phyloP scores from a whole-genome alignment of 345 rosid species.

The Populus deltoides region DNA sequence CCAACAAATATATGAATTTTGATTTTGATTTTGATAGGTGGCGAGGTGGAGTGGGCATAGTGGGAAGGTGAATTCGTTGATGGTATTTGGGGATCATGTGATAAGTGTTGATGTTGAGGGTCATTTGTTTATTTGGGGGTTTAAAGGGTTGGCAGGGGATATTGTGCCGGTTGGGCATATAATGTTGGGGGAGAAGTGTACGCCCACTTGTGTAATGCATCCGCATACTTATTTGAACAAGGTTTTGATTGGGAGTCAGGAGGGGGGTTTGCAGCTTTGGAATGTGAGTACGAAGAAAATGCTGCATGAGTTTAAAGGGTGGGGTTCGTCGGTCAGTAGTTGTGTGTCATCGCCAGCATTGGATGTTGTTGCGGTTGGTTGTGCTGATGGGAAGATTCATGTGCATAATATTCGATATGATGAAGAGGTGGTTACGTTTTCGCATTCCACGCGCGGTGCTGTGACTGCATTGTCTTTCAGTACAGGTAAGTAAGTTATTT shows the following conservation, averaged over 20 bases:
- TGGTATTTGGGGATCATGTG: constrained; percentile 81
- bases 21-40: constrained; percentile 41
- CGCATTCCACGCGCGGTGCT: too few relatives aligned
- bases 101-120: constrained; percentile 76
- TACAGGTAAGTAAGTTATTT: too few relatives aligned
- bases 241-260: constrained; percentile 77
- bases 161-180: constrained; percentile 64
- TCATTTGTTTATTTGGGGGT: constrained; percentile 70
- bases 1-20: not conserved
- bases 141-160: constrained; percentile 64
- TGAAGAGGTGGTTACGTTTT: too few relatives aligned
- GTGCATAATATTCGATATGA: too few relatives aligned
- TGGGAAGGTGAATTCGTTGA: constrained; percentile 67
- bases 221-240: constrained; percentile 94
- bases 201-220: constrained; percentile 77
- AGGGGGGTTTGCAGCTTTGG: constrained; percentile 93
- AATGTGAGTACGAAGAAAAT: constrained; percentile 84
- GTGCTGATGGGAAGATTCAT: too few relatives aligned
- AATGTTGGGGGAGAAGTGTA: constrained; percentile 49
- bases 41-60: constrained; percentile 80
- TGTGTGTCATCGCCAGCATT: too few relatives aligned
- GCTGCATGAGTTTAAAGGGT: constrained; percentile 22
- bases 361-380: too few relatives aligned
- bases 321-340: too few relatives aligned
- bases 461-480: too few relatives aligned